A percentile compares a stretch with the other conserved stretches of the same genome.
These are phyloP conservation scores for Lodderomyces jiufengensis DNA, from an alignment of 1,139 yeast species.

Conservation along the genomic window DNA sequence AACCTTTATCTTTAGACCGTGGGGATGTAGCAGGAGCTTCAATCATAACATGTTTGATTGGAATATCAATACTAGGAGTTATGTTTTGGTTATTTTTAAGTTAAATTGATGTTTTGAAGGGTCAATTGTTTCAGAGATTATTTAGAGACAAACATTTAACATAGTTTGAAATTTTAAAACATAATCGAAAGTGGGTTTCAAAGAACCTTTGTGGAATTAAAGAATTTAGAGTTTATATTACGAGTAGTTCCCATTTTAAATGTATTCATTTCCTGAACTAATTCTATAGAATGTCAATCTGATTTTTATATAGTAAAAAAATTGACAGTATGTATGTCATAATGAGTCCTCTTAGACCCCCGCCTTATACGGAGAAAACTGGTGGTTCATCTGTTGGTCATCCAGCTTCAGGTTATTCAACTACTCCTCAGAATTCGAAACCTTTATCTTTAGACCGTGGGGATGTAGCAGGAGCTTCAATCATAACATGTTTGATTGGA, in stretches of 20 bases:
- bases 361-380: constrained; percentile 53
- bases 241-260: too few relatives aligned
- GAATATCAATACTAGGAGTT: constrained; percentile 59
- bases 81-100: constrained; percentile 86
- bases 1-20: constrained; percentile 48
- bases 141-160: too few relatives aligned
- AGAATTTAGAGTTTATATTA: too few relatives aligned
- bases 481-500: constrained; percentile 74
- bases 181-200: too few relatives aligned
- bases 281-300: too few relatives aligned
- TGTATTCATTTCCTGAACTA: too few relatives aligned
- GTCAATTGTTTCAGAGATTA: too few relatives aligned
- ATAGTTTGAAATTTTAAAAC: too few relatives aligned
- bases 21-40: constrained; percentile 90
- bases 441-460: constrained; percentile 54
- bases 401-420: constrained; percentile 56
- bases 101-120: too few relatives aligned
- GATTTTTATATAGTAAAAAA: too few relatives aligned
- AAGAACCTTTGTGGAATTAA: too few relatives aligned
- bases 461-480: constrained; percentile 86
- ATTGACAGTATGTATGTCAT: too few relatives aligned
- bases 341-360: constrained; percentile 48
- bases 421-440: constrained; percentile 31
- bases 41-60: constrained; percentile 72
- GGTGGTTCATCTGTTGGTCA: constrained; percentile 64